Base-by-base conservation (phyloP, 768 basidiomycete species). In the Rhizopogon salebrosus region DNA sequence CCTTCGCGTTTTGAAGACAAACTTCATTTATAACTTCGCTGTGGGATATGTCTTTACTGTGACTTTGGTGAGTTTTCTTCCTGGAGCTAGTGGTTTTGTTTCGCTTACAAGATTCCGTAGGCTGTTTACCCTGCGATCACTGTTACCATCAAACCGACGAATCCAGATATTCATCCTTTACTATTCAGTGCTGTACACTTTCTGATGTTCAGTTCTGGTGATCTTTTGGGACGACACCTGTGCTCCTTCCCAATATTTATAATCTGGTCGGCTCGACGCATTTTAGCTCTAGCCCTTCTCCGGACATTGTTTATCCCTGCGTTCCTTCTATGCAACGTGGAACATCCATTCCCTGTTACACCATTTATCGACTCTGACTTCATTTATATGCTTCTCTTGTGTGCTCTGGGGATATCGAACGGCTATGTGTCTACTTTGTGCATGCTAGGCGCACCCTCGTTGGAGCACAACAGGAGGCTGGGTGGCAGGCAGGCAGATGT, bases 91-190 rank as follows among this genome's bases (percentile, higher is more conserved):
- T 10, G 35, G 51, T 3, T 36, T 46, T 14, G 38, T 49, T 43
- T 53, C 42, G 51, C 36, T 59, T 45, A 57, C 37, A 20, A 22
- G 4, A 4, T 48, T 43, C 49, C 53, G 27, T 41, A 95, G 93
- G 79, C 92, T 27, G 85, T 95, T 42, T 95, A 81, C 70, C 94
- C 94, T 4, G 80, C 93, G 0, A 86, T 93, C 57, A 94, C 94
- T 2, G 80, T 85, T 3, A 87, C 85, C 0, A 81, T 97, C 49
- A 67, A 70, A 35, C 80, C 94, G 3, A 82, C 80, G 13, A 85
- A 85, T 56, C 76, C 80, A 2, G 63, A 66, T 23, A 80, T 77
- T 37, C 89, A 93, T 58, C 90, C 92, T 0, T 73, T 93, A n/a
- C 74, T 95, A 24, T 97, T 97, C 72, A 85, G 72, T 54, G 78